Evolutionary conservation across 2,329 filamentous ascomycete genomes (phyloP).

Genomic region (Microascus cirrosus): DNA sequence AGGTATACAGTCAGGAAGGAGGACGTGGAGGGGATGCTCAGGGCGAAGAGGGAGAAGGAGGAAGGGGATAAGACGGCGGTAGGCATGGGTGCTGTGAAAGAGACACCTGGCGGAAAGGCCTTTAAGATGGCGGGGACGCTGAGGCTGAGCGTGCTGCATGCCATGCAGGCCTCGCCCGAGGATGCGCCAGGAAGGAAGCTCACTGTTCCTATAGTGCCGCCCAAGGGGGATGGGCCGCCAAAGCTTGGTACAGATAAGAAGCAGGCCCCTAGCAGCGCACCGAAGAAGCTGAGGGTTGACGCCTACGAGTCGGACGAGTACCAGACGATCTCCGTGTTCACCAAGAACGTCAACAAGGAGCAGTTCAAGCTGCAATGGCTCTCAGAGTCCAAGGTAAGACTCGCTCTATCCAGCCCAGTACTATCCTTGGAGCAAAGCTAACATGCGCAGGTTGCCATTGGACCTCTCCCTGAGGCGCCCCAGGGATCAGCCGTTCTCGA

Average conservation of each 20-base stretch:
- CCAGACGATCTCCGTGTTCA: conserved; percentile 28
- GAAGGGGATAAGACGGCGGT: conserved; percentile 10
- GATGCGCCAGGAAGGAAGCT: conserved; percentile 36
- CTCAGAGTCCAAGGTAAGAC: background rate
- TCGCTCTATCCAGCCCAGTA: conserved; percentile 10
- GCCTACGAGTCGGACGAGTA: conserved; percentile 9
- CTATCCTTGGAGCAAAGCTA: background rate
- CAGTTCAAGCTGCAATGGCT: conserved; percentile 24
- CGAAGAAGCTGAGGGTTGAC: conserved; percentile 10
- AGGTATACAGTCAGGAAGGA: conserved; percentile 30
- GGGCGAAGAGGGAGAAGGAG: conserved; percentile 11
- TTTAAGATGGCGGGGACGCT: conserved; percentile 3
- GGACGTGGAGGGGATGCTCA: conserved; percentile 16
- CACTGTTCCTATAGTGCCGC: conserved; percentile 16
- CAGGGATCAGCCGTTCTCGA: background rate
- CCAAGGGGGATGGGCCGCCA: background rate
- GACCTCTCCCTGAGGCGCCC: background rate
- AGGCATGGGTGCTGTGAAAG: conserved; percentile 8
- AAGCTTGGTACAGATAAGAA: background rate
- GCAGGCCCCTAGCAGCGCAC: conserved; percentile 7
- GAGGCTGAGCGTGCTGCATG: conserved; percentile 31
- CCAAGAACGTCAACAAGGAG: conserved; percentile 28
- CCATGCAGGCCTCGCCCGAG: conserved; percentile 29
- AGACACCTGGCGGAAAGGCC: conserved; percentile 12
- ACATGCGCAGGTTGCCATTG: background rate